Evolutionary conservation across 345 rosid genomes (phyloP), one percentile per base, ranked within the genome.

Genomic region (Populus davidiana): DNA sequence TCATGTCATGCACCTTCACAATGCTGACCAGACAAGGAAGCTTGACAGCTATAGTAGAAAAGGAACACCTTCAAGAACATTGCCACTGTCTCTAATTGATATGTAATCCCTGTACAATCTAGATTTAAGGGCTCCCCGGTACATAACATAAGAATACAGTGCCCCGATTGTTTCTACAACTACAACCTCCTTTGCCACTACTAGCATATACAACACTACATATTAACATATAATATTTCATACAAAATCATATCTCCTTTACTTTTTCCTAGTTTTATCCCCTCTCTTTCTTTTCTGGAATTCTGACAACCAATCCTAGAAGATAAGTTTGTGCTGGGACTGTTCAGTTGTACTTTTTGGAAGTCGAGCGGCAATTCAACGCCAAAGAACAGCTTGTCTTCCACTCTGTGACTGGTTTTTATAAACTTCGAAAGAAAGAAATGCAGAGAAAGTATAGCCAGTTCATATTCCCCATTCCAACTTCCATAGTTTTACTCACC

Each of bases 201-300:
- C 79, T 64, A 66, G 56, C 77, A 73, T 84, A 43, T 81, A 76
- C 79, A 76, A 41, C 31, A 36, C 79, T 81, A 72, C 47, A 74
- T 56, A 61, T 63, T 63, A 43, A 52, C 75, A 62, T 73, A 35
- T 29, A 17, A 29, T 5, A 27, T 49, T 2, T 44, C 9, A 61
- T 16, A 10, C 27, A 18, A 47, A 11, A 5, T 65, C 25, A n/a
- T n/a, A 27, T 63, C 25, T 33, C 43, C 2, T 43, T 6, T 21
- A 0, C 36, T 36, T 23, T 5, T 49, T 27, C 23, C 50, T 36
- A 35, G 5, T 25, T 27, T 27, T 33, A 5, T 33, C 27, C 18
- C 67, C 17, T 23, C 14, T 21, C 56, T 31, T 61, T 38, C 67
- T 38, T 27, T 13, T 39, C 12, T 6, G 50, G 36, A 63, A 62